A percentile compares a stretch with the other conserved stretches of the same genome.
These are phyloP conservation scores for Vicia villosa DNA, from an alignment of 306 rosid species.

Conservation along the genomic window DNA sequence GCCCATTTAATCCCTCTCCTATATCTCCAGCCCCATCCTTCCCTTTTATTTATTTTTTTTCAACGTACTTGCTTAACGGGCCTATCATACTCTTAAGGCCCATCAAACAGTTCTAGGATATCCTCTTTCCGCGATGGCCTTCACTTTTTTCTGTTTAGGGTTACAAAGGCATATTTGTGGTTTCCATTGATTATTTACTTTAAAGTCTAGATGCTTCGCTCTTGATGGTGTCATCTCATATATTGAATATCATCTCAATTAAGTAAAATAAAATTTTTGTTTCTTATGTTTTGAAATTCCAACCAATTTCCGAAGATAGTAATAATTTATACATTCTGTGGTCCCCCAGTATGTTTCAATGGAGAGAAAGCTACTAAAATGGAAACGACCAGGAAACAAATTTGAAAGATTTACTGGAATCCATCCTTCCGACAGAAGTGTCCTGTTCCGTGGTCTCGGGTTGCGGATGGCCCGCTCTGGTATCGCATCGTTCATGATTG, in stretches of 20 bases:
- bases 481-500: conserved; percentile 64
- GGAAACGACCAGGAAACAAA: conserved; percentile 68
- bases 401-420: conserved; percentile 75
- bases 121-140: background rate
- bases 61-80: background rate
- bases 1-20: conserved; percentile 2
- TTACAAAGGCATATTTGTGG: conserved; percentile 5
- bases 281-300: conserved; percentile 18
- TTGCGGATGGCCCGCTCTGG: conserved; percentile 81
- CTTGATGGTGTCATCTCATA: conserved; percentile 17
- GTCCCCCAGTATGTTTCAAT: conserved; percentile 57
- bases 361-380: conserved; percentile 81
- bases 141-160: background rate
- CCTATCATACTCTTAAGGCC: background rate
- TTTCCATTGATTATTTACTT: conserved; percentile 1
- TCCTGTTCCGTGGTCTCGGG: conserved; percentile 67
- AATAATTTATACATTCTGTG: conserved; percentile 18
- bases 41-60: background rate
- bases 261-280: background rate
- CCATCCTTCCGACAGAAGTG: conserved; percentile 77
- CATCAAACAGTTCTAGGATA: background rate
- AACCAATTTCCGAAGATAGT: conserved; percentile 3
- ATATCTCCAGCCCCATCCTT: background rate
- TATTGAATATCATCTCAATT: conserved; percentile 20
- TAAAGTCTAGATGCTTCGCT: conserved; percentile 13